A percentile compares a stretch with the other conserved stretches of the same genome.
Evolutionary conservation across 2,329 filamentous ascomycete genomes (phyloP).

Genomic region (Pleurostoma richardsiae): DNA sequence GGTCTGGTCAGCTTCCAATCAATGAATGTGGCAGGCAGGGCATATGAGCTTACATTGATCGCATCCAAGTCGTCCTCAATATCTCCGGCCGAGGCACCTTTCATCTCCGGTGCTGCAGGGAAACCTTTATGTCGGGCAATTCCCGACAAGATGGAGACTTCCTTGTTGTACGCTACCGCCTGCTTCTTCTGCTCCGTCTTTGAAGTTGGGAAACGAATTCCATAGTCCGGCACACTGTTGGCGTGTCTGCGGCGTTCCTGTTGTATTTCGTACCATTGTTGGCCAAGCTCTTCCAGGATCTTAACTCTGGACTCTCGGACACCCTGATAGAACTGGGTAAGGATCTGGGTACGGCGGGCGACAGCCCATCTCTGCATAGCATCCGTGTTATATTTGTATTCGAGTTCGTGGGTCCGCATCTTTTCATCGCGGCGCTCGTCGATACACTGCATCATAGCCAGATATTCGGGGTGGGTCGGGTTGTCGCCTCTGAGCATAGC

Average conservation of each 20-base stretch:
- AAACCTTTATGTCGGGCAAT: conserved; percentile 95
- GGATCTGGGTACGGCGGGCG: conserved; percentile 78
- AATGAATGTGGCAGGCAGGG: conserved; percentile 1
- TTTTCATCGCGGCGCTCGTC: conserved; percentile 79
- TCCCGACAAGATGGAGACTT: conserved; percentile 86
- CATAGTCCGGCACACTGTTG: conserved; percentile 75
- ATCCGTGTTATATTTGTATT: conserved; percentile 68
- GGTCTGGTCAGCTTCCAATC: conserved; percentile 7
- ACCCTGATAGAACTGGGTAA: conserved; percentile 86
- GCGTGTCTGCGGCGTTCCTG: conserved; percentile 73
- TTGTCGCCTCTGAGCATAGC: conserved; percentile 52
- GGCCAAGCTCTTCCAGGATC: conserved; percentile 73
- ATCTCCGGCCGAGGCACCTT: conserved; percentile 65
- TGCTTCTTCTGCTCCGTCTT: conserved; percentile 75
- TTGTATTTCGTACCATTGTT: conserved; percentile 90
- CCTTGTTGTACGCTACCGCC: conserved; percentile 87
- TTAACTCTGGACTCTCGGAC: conserved; percentile 78
- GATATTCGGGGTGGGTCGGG: conserved; percentile 83
- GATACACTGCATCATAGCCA: conserved; percentile 84
- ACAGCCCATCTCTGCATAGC: conserved; percentile 71
- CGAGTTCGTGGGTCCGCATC: conserved; percentile 67
- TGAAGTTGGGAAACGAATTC: conserved; percentile 73
- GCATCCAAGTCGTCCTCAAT: conserved; percentile 82
- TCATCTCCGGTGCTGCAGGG: conserved; percentile 85
- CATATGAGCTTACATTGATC: conserved; percentile 67